Evolutionary conservation across 345 rosid species (phyloP).

Genomic region (Diplotaxis tenuifolia): DNA sequence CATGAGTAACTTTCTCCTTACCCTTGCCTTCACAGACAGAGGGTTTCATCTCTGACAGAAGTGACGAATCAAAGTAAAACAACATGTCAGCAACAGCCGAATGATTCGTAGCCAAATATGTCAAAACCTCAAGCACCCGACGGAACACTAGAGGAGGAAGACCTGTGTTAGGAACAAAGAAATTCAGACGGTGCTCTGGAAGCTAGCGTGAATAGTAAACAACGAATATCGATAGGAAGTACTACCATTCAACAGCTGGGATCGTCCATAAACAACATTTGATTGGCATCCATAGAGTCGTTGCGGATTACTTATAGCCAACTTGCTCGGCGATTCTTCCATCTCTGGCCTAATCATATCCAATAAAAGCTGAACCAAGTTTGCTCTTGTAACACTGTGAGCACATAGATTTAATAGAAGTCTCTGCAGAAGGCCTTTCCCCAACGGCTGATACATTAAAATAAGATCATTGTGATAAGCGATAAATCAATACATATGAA

Average conservation of each 20-base stretch:
- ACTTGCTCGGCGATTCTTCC: constrained; percentile 57
- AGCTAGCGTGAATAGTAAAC: constrained; percentile 2
- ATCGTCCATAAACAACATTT: constrained; percentile 79
- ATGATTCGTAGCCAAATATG: constrained; percentile 79
- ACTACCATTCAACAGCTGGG: constrained; percentile 86
- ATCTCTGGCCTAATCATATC: constrained; percentile 86
- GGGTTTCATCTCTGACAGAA: constrained; percentile 38
- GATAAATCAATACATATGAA: neutral
- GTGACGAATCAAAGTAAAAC: constrained; percentile 66
- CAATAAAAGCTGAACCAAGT: constrained; percentile 66
- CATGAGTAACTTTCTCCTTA: constrained; percentile 57
- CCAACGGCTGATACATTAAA: constrained; percentile 65
- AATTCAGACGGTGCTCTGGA: constrained; percentile 15
- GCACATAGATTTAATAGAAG: constrained; percentile 84
- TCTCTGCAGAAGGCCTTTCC: constrained; percentile 94
- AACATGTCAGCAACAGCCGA: constrained; percentile 84
- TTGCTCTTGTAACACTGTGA: constrained; percentile 72
- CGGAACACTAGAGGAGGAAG: constrained; percentile 91
- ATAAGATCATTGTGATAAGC: constrained; percentile 27
- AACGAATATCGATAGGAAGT: constrained; percentile 3
- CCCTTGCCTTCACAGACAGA: constrained; percentile 60
- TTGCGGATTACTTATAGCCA: constrained; percentile 66
- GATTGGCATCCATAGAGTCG: constrained; percentile 97
- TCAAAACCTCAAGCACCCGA: constrained; percentile 77
- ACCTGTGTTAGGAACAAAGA: constrained; percentile 44